Conservation (phyloP, 805 yeast species). For the Yarrowia hollandica region DNA sequence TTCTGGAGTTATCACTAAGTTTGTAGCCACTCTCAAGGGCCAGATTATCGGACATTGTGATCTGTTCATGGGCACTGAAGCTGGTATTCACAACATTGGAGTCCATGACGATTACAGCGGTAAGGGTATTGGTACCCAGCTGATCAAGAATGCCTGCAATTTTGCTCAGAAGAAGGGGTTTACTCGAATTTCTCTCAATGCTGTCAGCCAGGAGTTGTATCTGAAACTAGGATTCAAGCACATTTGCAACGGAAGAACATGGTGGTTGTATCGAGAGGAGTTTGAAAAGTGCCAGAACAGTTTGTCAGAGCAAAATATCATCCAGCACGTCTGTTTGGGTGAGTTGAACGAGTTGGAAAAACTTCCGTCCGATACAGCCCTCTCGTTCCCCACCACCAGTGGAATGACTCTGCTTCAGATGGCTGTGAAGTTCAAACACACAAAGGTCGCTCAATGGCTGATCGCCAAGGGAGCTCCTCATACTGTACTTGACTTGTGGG, state of each 20-base stretch:
- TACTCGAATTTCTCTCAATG: neutral
- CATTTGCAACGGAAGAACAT: neutral
- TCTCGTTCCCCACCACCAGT: neutral
- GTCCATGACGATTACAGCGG: neutral
- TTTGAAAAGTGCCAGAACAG: conserved; percentile 2
- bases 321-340: conserved; percentile 5
- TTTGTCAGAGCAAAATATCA: neutral
- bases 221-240: conserved; percentile 1
- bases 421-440: conserved; percentile 8
- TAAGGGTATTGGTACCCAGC: neutral
- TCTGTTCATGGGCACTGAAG: neutral
- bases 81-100: conserved; percentile 10
- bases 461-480: conserved; percentile 1
- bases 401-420: neutral
- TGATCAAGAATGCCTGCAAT: neutral
- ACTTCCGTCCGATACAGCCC: neutral
- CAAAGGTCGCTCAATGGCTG: conserved; percentile 9
- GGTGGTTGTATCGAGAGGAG: conserved; percentile 22
- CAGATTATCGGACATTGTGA: neutral
- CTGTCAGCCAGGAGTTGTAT: neutral
- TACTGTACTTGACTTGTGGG: conserved; percentile 6
- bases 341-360: neutral
- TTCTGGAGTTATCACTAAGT: neutral
- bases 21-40: neutral
- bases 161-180: neutral